A percentile compares a stretch with the other conserved stretches of the same genome.
Evolutionary conservation across 805 yeast genomes (phyloP).

Genomic region (Komagataella phaffii): DNA sequence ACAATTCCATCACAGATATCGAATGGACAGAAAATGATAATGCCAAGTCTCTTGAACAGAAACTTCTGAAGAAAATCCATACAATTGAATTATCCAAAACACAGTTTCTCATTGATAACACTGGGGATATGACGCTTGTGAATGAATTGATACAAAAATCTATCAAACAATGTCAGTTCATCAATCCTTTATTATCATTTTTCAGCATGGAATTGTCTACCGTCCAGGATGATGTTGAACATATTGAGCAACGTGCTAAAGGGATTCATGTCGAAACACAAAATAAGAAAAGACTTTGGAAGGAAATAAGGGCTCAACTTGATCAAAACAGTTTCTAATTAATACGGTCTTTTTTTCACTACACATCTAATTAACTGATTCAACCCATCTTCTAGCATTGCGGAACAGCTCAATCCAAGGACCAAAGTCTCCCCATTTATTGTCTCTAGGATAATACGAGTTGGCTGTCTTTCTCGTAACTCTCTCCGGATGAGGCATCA

Average conservation of each 20-base stretch:
- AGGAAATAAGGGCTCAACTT: slow-evolving; percentile 54
- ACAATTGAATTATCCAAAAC: slow-evolving; percentile 52
- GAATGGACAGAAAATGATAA: slow-evolving; percentile 66
- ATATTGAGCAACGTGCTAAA: slow-evolving; percentile 61
- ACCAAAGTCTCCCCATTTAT: slow-evolving; percentile 71
- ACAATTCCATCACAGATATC: slow-evolving; percentile 14
- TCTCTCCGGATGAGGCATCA: slow-evolving; percentile 99
- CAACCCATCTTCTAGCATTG: slow-evolving; percentile 91
- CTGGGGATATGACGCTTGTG: slow-evolving; percentile 25
- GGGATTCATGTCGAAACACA: slow-evolving; percentile 77
- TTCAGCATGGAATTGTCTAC: slow-evolving; percentile 50
- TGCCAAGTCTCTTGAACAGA: slow-evolving; percentile 40
- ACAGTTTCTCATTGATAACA: slow-evolving; percentile 30
- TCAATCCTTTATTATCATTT: slow-evolving; percentile 39
- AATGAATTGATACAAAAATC: slow-evolving; percentile 28
- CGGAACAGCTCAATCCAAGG: slow-evolving; percentile 94
- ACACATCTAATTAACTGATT: background rate
- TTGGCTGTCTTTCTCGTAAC: slow-evolving; percentile 78
- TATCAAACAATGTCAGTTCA: slow-evolving; percentile 35
- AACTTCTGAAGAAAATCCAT: slow-evolving; percentile 45
- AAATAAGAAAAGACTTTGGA: slow-evolving; percentile 65
- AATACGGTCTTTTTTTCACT: background rate
- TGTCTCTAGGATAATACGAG: slow-evolving; percentile 71
- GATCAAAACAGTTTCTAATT: slow-evolving; percentile 32
- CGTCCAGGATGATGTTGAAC: slow-evolving; percentile 53